Evolutionary conservation across 1,139 yeast species (phyloP).

Genomic region (Blastobotrys buckinghamii): DNA sequence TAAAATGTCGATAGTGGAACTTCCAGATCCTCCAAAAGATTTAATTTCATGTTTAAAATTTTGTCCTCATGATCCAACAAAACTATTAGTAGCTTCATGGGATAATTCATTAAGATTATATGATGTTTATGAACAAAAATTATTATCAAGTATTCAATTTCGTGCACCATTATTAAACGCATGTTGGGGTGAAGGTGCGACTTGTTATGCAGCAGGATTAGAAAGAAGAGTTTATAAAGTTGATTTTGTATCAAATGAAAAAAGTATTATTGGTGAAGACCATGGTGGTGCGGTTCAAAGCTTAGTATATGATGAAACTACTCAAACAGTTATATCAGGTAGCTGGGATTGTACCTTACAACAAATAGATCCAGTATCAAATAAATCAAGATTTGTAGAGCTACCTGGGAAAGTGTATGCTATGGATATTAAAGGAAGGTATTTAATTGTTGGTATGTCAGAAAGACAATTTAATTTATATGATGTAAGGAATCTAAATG

Average conservation of each 20-base stretch:
- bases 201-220: conserved; percentile 27
- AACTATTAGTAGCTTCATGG: conserved; percentile 36
- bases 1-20: conserved; percentile 10
- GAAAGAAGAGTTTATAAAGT: conserved; percentile 27
- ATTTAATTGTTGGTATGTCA: conserved; percentile 53
- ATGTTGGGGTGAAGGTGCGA: conserved; percentile 27
- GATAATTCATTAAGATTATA: conserved; percentile 32
- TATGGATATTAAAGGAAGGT: conserved; percentile 49
- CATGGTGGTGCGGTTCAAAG: conserved; percentile 34
- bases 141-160: conserved; percentile 18
- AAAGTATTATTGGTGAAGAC: conserved; percentile 26
- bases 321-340: conserved; percentile 42
- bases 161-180: conserved; percentile 31
- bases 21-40: conserved; percentile 28
- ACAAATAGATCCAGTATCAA: conserved; percentile 33
- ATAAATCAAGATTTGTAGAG: conserved; percentile 15
- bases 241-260: conserved; percentile 24
- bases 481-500: conserved; percentile 45
- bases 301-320: conserved; percentile 24
- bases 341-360: conserved; percentile 51
- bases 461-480: conserved; percentile 51
- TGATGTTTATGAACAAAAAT: conserved; percentile 13
- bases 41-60: conserved; percentile 29
- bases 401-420: conserved; percentile 56
- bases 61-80: conserved; percentile 22